Evolutionary conservation across 768 basidiomycete genomes (phyloP), one percentile per base, ranked within the genome.

Genomic region (Russula sp.): DNA sequence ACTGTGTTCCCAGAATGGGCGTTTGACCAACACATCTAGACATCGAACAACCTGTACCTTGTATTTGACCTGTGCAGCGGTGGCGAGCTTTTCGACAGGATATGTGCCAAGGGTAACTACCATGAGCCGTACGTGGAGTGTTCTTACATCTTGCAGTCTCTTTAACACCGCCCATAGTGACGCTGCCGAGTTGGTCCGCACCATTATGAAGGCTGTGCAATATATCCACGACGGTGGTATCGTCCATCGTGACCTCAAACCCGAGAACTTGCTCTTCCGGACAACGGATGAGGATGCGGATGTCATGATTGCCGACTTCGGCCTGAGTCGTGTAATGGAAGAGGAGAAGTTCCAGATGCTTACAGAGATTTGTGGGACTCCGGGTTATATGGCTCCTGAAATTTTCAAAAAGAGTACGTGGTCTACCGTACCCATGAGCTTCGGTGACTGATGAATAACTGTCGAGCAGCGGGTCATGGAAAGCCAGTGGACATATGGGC

Each of bases 401-500:
- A 96, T 97, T 67, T 96, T 96, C 81, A 85, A 87, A 74, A 94
- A 92, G 76, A 84, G 89, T 92, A 66, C 44, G 85, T 76, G n/a
- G 4, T 50, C n/a, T 32, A 57, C 8, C 40, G 52, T 34, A 14
- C 13, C 8, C 30, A 22, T 11, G 34, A 26, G 61, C 64, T 14
- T 56, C 32, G 52, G 51, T 32, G 44, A 28, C 44, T 38, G 6
- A 32, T 50, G 44, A 54, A 46, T 34, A 59, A 60, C 57, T 67
- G 50, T 48, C 30, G 50, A 59, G 34, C 71, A 90, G 89, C 87
- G 61, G 96, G 96, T 4, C 96, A 99, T 71, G 85, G 89, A 48
- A 97, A 92, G 76, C 94, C 95, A 10, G 95, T 97, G 20, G 96
- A 96, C 71, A 77, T 96, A 61, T 95, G 94, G 95, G 94, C 96